Base-by-base conservation (phyloP, 2,329 filamentous ascomycete genomes). In the Cercospora zeae-maydis region DNA sequence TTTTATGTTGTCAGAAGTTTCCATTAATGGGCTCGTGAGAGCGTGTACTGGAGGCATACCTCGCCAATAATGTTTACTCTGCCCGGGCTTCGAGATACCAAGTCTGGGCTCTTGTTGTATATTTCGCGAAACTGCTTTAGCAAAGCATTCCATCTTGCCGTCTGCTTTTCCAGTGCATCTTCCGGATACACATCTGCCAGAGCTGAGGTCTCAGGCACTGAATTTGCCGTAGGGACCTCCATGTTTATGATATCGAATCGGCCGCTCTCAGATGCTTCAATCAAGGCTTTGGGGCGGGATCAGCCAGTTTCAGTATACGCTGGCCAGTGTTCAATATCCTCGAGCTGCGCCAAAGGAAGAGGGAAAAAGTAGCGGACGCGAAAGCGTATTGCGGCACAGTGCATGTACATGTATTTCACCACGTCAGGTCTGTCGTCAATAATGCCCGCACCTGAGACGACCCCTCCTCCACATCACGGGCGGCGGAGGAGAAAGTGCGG, bases 61-160 rank as follows among this genome's bases (percentile, higher is more conserved):
- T 99, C 95, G 77, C 95, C 95, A 75, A 99, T 97, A 74, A 99
- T 95, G 80, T 98, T 98, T 69, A 99, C 95, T 69, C 95, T 86
- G 64, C 95, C 95, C 1, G 95, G 95, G 60, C 93, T 96, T 66
- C 95, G 88, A 9, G 93, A 86, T 19, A 98, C 86, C 72, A 96
- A 97, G 63, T 90, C 84, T 39, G 93, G 87, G 14, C 83, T 79
- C 57, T 86, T 83, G 69, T 86, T 88, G 78, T 93, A 96, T 45
- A 79, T 80, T 62, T 83, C 78, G 69, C 87, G 81, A 78, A 98
- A 98, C 69, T 83, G 83, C 57, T 84, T 79, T 45, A 93, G 80
- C 47, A 98, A 83, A 47, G 79, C 81, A 71, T 88, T 85, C 90
- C 93, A 98, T 78, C 95, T 84, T 69, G 84, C 80, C 49, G 81